Evolutionary conservation across 140 eudicot species (phyloP).

Genomic region (Bidens hawaiensis): DNA sequence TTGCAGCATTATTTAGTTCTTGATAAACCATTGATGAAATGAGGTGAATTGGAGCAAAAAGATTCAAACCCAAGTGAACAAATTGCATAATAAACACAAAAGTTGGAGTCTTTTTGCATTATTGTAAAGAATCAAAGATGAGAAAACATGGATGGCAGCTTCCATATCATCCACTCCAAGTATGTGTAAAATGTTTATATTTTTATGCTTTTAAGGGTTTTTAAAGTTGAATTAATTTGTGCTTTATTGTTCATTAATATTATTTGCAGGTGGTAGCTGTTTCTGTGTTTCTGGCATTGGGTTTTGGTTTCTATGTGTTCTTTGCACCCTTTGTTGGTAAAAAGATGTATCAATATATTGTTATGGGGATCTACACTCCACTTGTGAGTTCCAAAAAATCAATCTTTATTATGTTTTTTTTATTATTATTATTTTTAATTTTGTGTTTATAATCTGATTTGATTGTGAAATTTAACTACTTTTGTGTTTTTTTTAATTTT

Average conservation of each 20-base stretch:
- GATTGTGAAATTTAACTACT: background rate
- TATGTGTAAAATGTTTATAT: conserved; percentile 9
- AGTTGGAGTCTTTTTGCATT: too few species aligned
- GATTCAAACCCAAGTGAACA: too few species aligned
- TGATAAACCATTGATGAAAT: too few species aligned
- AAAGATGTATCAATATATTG: conserved; percentile 77
- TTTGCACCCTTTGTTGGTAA: conserved; percentile 98
- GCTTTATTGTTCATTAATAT: background rate
- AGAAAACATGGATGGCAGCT: conserved; percentile 99
- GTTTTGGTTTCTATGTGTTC: conserved; percentile 98
- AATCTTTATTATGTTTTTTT: background rate
- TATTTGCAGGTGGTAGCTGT: conserved; percentile 95
- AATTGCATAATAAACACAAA: too few species aligned
- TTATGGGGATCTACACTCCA: conserved; percentile 96
- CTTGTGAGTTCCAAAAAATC: conserved; percentile 55
- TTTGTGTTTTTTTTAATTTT: background rate
- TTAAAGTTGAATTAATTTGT: background rate
- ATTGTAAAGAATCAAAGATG: conserved; percentile 51
- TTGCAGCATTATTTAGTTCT: background rate
- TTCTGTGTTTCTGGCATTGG: conserved; percentile 96
- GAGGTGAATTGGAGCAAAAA: too few species aligned
- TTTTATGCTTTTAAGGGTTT: conserved; percentile 3
- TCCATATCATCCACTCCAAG: conserved; percentile 99
- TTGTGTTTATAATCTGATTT: background rate
- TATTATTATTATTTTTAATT: too few species aligned